These are phyloP conservation scores for Hemisphaericaspora xylanilytica DNA, from an alignment of 1,139 yeast genomes.

Conservation along the genomic window DNA sequence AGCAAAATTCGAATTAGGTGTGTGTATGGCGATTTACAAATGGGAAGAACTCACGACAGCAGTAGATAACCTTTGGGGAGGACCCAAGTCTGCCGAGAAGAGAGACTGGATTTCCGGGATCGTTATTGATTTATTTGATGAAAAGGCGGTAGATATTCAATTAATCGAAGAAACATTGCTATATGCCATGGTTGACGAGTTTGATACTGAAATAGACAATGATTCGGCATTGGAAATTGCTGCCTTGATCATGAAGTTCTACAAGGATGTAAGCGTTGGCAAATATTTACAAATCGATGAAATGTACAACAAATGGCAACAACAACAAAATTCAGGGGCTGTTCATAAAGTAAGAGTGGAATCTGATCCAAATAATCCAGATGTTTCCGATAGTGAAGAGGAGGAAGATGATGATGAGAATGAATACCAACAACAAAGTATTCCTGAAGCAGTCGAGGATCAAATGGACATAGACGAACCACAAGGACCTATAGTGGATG, in stretches of 20 bases:
- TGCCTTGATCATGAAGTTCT: constrained; percentile 59
- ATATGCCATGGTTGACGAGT: constrained; percentile 93
- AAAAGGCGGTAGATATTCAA: constrained; percentile 65
- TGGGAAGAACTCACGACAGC: constrained; percentile 92
- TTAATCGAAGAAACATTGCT: constrained; percentile 81
- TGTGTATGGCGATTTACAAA: constrained; percentile 78
- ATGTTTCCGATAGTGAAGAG: constrained; percentile 45
- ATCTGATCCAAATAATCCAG: constrained; percentile 63
- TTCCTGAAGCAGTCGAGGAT: constrained; percentile 24
- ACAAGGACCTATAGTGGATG: constrained; percentile 73
- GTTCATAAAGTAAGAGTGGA: constrained; percentile 37
- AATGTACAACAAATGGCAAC: constrained; percentile 58
- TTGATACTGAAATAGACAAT: constrained; percentile 84
- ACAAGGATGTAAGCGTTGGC: constrained; percentile 57
- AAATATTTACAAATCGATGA: constrained; percentile 57
- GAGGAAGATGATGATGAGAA: constrained; percentile 47
- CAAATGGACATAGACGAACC: constrained; percentile 40
- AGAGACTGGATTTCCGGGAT: constrained; percentile 93
- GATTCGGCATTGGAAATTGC: constrained; percentile 81
- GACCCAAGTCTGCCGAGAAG: constrained; percentile 83
- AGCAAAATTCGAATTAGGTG: constrained; percentile 89
- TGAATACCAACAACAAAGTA: constrained; percentile 27
- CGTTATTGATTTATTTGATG: constrained; percentile 74
- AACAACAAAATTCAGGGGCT: constrained; percentile 42
- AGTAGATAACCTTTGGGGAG: constrained; percentile 98